Conservation (phyloP, 1,284 basidiomycete genomes). For the Ceratobasidium sp. region DNA sequence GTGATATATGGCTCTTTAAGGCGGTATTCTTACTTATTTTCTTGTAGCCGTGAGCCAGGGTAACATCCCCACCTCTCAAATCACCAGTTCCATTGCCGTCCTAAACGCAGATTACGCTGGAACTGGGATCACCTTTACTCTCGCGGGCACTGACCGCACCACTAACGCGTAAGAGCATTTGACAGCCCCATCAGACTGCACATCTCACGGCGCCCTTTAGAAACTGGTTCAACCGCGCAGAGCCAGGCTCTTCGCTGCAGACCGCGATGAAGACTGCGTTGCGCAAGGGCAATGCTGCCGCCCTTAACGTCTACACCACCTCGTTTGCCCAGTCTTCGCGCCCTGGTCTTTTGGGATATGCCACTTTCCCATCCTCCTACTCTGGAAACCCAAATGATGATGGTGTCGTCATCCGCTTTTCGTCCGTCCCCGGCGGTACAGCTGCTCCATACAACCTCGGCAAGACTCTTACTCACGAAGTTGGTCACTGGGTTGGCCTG, state of each 20-base stretch:
- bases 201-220: not conserved
- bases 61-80: conserved; percentile 32
- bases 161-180: not conserved
- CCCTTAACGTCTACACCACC: conserved; percentile 59
- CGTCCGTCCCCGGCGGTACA: conserved; percentile 46
- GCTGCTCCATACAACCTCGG: conserved; percentile 38
- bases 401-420: conserved; percentile 45
- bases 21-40: not conserved
- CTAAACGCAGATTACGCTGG: conserved; percentile 44
- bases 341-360: conserved; percentile 42
- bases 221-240: conserved; percentile 58
- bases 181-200: not conserved
- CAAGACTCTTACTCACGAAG: conserved; percentile 62
- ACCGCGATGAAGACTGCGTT: conserved; percentile 59
- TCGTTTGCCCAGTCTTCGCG: not conserved
- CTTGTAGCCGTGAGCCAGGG: conserved; percentile 28
- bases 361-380: conserved; percentile 39
- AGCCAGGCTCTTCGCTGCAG: conserved; percentile 52
- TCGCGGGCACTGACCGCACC: conserved; percentile 39
- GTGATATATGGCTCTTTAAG: not conserved
- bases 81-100: conserved; percentile 43
- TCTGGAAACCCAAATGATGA: conserved; percentile 42
- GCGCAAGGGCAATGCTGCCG: conserved; percentile 53
- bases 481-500: conserved; percentile 56
- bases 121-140: conserved; percentile 43